phyloP scores from a whole-genome alignment of 306 rosid genomes.

The Cucurbita pepo region DNA sequence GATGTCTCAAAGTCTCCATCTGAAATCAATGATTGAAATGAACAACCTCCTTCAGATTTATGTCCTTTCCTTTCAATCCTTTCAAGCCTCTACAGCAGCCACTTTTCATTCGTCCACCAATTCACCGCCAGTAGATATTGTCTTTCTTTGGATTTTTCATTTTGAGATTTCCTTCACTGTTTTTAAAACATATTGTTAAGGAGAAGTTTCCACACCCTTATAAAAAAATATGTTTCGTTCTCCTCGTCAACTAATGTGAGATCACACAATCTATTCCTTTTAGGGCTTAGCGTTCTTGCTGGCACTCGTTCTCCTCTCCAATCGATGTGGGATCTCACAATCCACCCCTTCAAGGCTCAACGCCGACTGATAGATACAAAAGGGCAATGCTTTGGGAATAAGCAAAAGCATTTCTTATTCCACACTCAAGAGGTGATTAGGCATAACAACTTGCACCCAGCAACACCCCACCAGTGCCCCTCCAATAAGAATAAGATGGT shows the following conservation, averaged over 20 bases:
- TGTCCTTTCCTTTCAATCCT: neutral
- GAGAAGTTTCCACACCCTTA: too few species aligned
- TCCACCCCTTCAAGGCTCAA: too few species aligned
- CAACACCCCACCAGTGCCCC: slow-evolving; percentile 12
- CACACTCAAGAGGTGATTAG: slow-evolving; percentile 35
- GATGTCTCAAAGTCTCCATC: slow-evolving; percentile 16
- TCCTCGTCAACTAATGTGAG: too few species aligned
- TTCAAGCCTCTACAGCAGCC: slow-evolving; percentile 2
- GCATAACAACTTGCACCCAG: slow-evolving; percentile 15
- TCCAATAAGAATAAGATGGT: slow-evolving; percentile 17
- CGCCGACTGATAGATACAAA: slow-evolving; percentile 4
- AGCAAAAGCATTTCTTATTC: slow-evolving; percentile 58
- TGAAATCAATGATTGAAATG: slow-evolving; percentile 13
- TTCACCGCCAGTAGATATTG: too few species aligned
- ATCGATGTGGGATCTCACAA: too few species aligned
- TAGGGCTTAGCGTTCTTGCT: too few species aligned
- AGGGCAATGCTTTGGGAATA: slow-evolving; percentile 36
- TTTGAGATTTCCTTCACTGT: fast-evolving
- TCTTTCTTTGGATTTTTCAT: too few species aligned
- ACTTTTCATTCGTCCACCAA: neutral
- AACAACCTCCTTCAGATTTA: neutral
- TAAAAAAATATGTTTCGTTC: too few species aligned
- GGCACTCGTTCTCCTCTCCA: too few species aligned
- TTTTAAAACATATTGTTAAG: too few species aligned
- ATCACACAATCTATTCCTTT: too few species aligned